phyloP scores from a whole-genome alignment of 2,329 filamentous ascomycete species.

The Nemania sp. region DNA sequence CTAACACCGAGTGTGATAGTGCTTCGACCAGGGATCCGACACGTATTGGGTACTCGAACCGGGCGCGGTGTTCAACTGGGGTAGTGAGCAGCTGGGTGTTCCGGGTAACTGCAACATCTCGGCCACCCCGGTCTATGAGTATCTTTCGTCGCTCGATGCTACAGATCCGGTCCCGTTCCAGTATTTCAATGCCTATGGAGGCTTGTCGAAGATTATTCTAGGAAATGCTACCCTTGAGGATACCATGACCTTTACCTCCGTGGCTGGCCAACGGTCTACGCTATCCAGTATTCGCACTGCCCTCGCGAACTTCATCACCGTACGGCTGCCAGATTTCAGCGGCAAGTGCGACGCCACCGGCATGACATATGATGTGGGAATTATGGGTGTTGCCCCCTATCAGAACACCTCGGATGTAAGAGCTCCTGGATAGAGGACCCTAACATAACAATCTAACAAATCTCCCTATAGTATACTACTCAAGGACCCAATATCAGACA shows the following conservation, averaged over 20 bases:
- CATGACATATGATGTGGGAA: constrained; percentile 47
- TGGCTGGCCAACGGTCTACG: constrained; percentile 28
- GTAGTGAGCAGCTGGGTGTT: constrained; percentile 14
- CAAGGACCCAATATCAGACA: constrained; percentile 50
- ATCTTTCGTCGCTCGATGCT: constrained; percentile 20
- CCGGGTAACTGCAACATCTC: constrained; percentile 31
- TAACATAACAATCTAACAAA: not conserved
- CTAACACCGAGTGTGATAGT: not conserved
- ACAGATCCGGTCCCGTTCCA: constrained; percentile 17
- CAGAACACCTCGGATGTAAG: constrained; percentile 35
- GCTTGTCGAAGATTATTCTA: constrained; percentile 36
- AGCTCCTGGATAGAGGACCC: not conserved
- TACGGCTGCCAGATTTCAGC: constrained; percentile 38
- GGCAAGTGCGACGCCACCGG: constrained; percentile 34
- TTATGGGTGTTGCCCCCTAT: constrained; percentile 49
- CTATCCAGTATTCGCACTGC: constrained; percentile 47
- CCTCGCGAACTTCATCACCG: constrained; percentile 43
- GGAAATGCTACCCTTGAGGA: constrained; percentile 41
- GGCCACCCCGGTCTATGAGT: constrained; percentile 26
- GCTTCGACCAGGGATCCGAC: constrained; percentile 45
- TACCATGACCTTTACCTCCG: constrained; percentile 45
- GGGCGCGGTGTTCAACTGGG: constrained; percentile 30
- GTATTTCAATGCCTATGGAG: constrained; percentile 38
- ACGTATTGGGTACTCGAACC: constrained; percentile 45
- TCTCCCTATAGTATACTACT: constrained; percentile 25